A percentile compares a stretch with the other conserved stretches of the same genome.
These are phyloP conservation scores for Litsea cubeba DNA, from an alignment of 164 flowering plant genomes.

Conservation along the genomic window DNA sequence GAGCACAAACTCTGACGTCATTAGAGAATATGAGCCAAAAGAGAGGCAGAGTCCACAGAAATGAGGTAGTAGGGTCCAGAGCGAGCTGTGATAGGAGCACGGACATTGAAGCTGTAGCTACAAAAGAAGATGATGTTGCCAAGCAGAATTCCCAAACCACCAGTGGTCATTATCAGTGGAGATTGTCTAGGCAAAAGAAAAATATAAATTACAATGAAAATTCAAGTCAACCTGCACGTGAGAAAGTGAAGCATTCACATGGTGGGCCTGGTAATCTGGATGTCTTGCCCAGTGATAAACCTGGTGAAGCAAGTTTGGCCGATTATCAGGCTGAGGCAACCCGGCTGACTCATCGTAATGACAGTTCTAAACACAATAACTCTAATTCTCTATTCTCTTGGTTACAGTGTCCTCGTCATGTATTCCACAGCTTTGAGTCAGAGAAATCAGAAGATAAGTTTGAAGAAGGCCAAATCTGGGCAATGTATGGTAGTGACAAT, in stretches of 20 bases:
- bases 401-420: slow-evolving; percentile 32
- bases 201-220: too few species aligned
- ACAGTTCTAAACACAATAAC: neutral
- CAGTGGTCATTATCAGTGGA: too few species aligned
- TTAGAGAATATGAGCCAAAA: neutral
- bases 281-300: neutral
- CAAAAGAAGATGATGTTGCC: neutral
- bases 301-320: neutral
- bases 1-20: neutral
- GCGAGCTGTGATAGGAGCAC: neutral
- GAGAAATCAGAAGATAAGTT: slow-evolving; percentile 38
- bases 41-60: neutral
- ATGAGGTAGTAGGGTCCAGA: neutral
- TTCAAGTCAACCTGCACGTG: neutral
- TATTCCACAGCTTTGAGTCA: slow-evolving; percentile 44
- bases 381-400: slow-evolving; percentile 16
- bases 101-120: neutral
- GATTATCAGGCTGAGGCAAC: neutral
- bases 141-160: neutral
- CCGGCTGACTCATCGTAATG: neutral
- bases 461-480: slow-evolving; percentile 36
- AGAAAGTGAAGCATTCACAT: neutral
- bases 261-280: neutral
- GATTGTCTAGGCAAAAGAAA: too few species aligned
- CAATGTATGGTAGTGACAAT: slow-evolving; percentile 50